phyloP scores from a whole-genome alignment of 257 asterid genomes.

The Nicotiana attenuata region DNA sequence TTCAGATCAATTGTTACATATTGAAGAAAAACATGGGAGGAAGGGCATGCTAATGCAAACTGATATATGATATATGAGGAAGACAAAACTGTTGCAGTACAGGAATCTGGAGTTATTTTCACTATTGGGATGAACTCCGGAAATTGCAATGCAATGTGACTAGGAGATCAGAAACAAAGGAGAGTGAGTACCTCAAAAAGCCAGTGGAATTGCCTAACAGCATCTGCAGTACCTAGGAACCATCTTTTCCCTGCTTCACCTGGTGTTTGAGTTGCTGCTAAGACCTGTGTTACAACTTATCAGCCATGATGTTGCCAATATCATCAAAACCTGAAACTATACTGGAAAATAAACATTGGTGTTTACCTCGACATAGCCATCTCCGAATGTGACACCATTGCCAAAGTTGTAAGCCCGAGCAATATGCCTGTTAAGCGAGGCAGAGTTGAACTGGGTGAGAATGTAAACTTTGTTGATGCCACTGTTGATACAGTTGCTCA shows the following conservation, averaged over 20 bases:
- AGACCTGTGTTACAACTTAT: conserved; percentile 42
- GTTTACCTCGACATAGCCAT: conserved; percentile 84
- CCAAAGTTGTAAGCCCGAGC: conserved; percentile 82
- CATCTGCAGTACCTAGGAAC: conserved; percentile 99
- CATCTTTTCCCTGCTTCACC: conserved; percentile 85
- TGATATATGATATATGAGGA: neutral
- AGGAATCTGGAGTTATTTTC: neutral
- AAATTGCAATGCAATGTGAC: neutral
- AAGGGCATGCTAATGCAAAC: neutral
- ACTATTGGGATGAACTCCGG: neutral
- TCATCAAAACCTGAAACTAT: neutral
- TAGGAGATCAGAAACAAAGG: neutral
- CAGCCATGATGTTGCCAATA: neutral
- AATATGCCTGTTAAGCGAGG: conserved; percentile 93
- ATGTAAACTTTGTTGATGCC: conserved; percentile 94
- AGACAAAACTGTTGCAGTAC: neutral
- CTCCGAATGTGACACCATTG: conserved; percentile 75
- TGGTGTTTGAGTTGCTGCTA: conserved; percentile 97
- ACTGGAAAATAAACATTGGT: neutral
- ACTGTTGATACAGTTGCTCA: conserved; percentile 98
- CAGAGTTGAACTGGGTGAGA: conserved; percentile 94
- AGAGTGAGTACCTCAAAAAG: conserved; percentile 72
- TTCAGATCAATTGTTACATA: neutral
- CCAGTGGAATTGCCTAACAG: conserved; percentile 96
- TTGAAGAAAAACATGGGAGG: neutral